Conservation (phyloP, 1,284 basidiomycete genomes). For the Ceratobasidium sp. region DNA sequence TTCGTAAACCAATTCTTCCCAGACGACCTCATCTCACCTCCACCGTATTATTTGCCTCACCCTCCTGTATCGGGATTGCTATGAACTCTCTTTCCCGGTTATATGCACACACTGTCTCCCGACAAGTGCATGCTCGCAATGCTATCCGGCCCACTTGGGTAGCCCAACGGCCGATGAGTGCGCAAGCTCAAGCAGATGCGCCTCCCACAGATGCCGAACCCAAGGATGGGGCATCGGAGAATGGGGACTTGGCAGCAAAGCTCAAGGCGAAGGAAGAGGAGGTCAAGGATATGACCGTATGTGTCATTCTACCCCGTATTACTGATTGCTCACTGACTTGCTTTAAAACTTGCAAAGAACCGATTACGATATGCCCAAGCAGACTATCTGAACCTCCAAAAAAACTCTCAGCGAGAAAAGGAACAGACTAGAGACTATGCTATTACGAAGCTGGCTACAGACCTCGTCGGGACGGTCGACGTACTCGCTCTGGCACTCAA, state of each 20-base stretch:
- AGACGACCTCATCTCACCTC: background rate
- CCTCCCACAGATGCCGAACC: conserved; percentile 32
- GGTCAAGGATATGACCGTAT: conserved; percentile 73
- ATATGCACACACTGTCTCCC: conserved; percentile 30
- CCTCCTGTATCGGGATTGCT: background rate
- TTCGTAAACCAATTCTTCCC: conserved; percentile 10
- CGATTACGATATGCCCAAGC: conserved; percentile 88
- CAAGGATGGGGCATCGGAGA: background rate
- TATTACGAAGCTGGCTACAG: conserved; percentile 85
- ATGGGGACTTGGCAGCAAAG: conserved; percentile 50
- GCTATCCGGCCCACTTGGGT: background rate
- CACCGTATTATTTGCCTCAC: background rate
- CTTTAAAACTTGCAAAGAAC: conserved; percentile 58
- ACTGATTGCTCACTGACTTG: background rate
- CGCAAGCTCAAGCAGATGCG: conserved; percentile 11
- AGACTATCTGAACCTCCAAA: conserved; percentile 93
- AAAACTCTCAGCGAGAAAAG: conserved; percentile 88
- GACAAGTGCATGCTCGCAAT: conserved; percentile 9
- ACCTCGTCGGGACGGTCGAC: conserved; percentile 91
- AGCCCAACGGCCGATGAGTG: conserved; percentile 22
- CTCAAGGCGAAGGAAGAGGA: conserved; percentile 75
- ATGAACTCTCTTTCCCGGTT: conserved; percentile 33
- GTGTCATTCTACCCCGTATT: conserved; percentile 48
- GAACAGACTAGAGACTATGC: conserved; percentile 91
- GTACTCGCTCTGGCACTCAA: conserved; percentile 84